Base-by-base conservation (phyloP, 2,329 filamentous ascomycete genomes). In the Calonectria pteridis region DNA sequence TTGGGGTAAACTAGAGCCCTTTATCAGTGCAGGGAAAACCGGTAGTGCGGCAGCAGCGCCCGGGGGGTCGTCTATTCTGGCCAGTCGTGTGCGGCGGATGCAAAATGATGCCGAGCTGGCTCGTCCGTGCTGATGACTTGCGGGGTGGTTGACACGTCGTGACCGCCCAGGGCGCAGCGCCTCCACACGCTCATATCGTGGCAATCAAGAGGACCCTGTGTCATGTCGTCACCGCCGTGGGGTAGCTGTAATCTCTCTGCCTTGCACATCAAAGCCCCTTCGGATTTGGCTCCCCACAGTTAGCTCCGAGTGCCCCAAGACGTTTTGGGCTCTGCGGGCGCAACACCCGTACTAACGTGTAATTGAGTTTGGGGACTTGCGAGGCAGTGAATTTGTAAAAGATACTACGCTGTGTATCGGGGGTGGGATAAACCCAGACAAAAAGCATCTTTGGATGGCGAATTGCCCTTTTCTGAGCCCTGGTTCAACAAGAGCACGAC, bases 11-110 rank as follows among this genome's bases (percentile, higher is more conserved):
- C 6, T 28, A 35, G 55, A 37, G 33, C 33, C 35, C 33, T 62
- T 62, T 62, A 62, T 62, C 55, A 40, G 55, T 62, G 55, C 55
- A 40, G 55, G 20, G 43, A 62, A 59, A 62, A 62, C 18, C 55
- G 33, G 55, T 28, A 28, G 26, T 26, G n/a, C 35, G 55, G 23
- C 55, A 35, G 4, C 13, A 9, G 16, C 33, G 16, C 6, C 43
- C n/a, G n/a, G 43, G 43, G 35, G 20, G 28, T n/a, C 28, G 55
- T 20, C 23, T 40, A 23, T 37, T 62, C 55, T 7, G 7, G n/a
- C 55, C 55, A 26, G 35, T 62, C 13, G 37, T n/a, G 14, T 28
- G 35, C 55, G 5, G 55, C 7, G 18, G 23, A 28, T 37, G 33
- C 16, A 29, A 20, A 62, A 37, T 37, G 23, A 28, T 37, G 37